Base-by-base conservation (phyloP, 345 rosid species). In the Leavenworthia alabamica region DNA sequence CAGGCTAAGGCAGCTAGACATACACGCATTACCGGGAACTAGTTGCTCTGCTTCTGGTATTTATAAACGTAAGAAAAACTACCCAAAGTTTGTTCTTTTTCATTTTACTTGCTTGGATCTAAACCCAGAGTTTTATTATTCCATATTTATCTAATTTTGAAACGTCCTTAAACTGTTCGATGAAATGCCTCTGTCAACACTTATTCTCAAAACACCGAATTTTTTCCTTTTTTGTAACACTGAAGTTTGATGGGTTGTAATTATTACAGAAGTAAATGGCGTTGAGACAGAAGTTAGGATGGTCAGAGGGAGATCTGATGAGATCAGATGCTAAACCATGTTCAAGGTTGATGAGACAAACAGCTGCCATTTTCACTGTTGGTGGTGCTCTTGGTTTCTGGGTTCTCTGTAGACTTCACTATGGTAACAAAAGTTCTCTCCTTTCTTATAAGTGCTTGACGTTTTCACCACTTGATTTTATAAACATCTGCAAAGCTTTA, bases 341-440 rank as follows among this genome's bases (percentile, higher is more conserved):
- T 75, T 79, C 89, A 10, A 83, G 82, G 70, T 46, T 86, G 22
- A 82, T 79, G 89, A 81, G 83, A 78, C 94, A 89, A 31, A 86
- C 96, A 0, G 90, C 96, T 31, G 88, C 81, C 22, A 69, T 86
- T 70, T 89, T 74, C 65, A 55, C 82, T 0, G 84, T 84, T 58
- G 96, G 90, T 15, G 94, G 97, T 67, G 95, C 83, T 26, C 67
- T 89, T 9, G 91, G 84, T 6, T 89, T 89, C 77, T 89, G 95
- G 97, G 74, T 89, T 68, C 89, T 89, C 33, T 86, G 91, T 57
- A 78, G 86, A 67, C 66, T 86, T 61, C 96, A 89, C 62, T 84
- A 84, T 53, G 96, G 96, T 86, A 64, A 8, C 1, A 11, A 39
- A 61, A 12, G 14, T 60, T 55, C 52, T n/a, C 13, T 64, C 32